Evolutionary conservation across 495 filamentous ascomycete genomes (phyloP).

Genomic region (Penicillium macrosclerotiorum): DNA sequence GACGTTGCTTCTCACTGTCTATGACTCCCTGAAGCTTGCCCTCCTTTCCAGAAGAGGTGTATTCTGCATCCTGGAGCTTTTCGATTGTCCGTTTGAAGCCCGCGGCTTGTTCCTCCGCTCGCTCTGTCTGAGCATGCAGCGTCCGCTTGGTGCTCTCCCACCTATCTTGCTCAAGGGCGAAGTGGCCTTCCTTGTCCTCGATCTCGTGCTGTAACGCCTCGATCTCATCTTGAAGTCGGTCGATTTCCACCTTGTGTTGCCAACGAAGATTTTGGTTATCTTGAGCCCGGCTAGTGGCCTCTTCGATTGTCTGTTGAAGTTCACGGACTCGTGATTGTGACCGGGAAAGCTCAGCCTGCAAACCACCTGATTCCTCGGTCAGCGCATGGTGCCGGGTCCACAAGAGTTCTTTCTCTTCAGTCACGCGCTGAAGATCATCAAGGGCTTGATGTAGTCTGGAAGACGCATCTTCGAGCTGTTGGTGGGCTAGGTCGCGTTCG

Average conservation of each 20-base stretch:
- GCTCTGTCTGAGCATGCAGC: slow-evolving; percentile 63
- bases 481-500: slow-evolving; percentile 33
- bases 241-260: slow-evolving; percentile 63
- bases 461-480: slow-evolving; percentile 41
- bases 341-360: slow-evolving; percentile 63
- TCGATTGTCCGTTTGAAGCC: slow-evolving; percentile 73
- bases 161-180: slow-evolving; percentile 66
- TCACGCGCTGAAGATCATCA: slow-evolving; percentile 53
- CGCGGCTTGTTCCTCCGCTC: slow-evolving; percentile 64
- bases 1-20: slow-evolving; percentile 57
- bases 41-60: slow-evolving; percentile 64
- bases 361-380: slow-evolving; percentile 61
- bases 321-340: slow-evolving; percentile 55
- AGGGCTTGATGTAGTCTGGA: slow-evolving; percentile 50
- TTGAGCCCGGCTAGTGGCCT: slow-evolving; percentile 57
- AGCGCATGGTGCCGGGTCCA: slow-evolving; percentile 68
- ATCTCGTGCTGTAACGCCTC: slow-evolving; percentile 68
- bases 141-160: slow-evolving; percentile 66
- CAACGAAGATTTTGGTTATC: slow-evolving; percentile 53
- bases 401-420: slow-evolving; percentile 69
- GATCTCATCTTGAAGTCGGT: slow-evolving; percentile 63
- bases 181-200: slow-evolving; percentile 69
- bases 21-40: slow-evolving; percentile 61
- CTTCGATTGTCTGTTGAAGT: slow-evolving; percentile 55
- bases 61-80: slow-evolving; percentile 64